A percentile compares a stretch with the other conserved stretches of the same genome.
Conservation (phyloP, 768 basidiomycete species). For the Auriscalpium orientale region DNA sequence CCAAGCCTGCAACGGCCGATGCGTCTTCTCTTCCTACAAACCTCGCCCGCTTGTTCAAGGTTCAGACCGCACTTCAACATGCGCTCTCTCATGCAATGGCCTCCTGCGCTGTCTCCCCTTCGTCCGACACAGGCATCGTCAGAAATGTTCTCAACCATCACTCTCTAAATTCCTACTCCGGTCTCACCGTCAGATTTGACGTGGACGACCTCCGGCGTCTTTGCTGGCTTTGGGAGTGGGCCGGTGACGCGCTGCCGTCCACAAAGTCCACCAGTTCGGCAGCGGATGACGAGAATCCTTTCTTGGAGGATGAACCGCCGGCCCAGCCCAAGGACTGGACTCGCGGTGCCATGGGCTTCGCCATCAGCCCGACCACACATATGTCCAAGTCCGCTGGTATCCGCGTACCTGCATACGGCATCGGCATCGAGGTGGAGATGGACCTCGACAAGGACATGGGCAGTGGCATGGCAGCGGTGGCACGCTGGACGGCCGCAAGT, state of each 20-base stretch:
- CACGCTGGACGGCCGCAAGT: slow-evolving; percentile 72
- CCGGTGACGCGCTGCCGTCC: slow-evolving; percentile 37
- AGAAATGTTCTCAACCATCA: slow-evolving; percentile 74
- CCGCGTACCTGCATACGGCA: slow-evolving; percentile 72
- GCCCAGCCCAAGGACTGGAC: slow-evolving; percentile 59
- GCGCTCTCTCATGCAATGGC: slow-evolving; percentile 82
- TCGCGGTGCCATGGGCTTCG: slow-evolving; percentile 73
- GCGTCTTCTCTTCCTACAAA: slow-evolving; percentile 40
- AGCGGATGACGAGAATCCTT: slow-evolving; percentile 22
- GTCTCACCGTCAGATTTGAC: slow-evolving; percentile 55
- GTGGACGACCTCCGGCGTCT: slow-evolving; percentile 66
- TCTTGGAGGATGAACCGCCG: slow-evolving; percentile 14
- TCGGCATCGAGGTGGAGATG: slow-evolving; percentile 84
- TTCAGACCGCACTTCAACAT: slow-evolving; percentile 69
- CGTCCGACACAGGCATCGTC: slow-evolving; percentile 66
- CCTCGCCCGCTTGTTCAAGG: slow-evolving; percentile 51
- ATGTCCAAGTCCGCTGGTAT: slow-evolving; percentile 57
- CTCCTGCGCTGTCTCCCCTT: slow-evolving; percentile 71
- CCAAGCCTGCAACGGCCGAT: slow-evolving; percentile 24
- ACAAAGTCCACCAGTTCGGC: slow-evolving; percentile 2
- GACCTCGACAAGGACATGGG: slow-evolving; percentile 75
- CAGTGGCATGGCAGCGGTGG: slow-evolving; percentile 83
- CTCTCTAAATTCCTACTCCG: slow-evolving; percentile 61
- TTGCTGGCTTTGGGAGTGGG: slow-evolving; percentile 92
- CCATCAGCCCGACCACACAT: slow-evolving; percentile 66